Evolutionary conservation across 148 eudicot genomes (phyloP).

Genomic region (Agrostemma githago): DNA sequence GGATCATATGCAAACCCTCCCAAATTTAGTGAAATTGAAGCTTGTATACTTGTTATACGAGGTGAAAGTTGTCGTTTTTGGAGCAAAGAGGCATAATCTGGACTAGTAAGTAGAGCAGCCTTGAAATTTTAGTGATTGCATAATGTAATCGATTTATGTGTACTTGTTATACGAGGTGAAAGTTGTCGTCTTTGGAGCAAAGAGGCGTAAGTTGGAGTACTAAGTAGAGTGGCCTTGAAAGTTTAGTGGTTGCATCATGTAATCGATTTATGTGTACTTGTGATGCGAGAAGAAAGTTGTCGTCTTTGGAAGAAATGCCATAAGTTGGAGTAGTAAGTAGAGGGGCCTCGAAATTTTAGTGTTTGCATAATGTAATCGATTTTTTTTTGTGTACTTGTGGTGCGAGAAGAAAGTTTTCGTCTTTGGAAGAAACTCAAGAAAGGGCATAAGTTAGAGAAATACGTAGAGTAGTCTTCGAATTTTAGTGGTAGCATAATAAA

Average conservation of each 20-base stretch:
- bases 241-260: neutral
- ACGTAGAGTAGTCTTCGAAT: no score
- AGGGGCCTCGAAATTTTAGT: no score
- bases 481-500: neutral
- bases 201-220: neutral
- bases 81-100: neutral
- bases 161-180: neutral
- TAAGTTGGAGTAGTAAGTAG: no score
- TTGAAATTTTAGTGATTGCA: neutral
- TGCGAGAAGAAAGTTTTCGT: no score
- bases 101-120: no score
- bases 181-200: neutral
- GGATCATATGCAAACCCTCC: neutral
- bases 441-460: no score
- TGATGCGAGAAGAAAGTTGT: neutral
- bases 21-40: neutral
- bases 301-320: neutral
- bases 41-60: neutral
- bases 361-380: no score
- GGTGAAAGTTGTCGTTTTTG: neutral
- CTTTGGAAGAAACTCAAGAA: no score
- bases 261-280: neutral
- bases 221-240: no score
- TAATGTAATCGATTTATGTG: neutral
- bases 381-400: no score